Base-by-base conservation (phyloP, 1,284 basidiomycete species). In the Moesziomyces sp. region DNA sequence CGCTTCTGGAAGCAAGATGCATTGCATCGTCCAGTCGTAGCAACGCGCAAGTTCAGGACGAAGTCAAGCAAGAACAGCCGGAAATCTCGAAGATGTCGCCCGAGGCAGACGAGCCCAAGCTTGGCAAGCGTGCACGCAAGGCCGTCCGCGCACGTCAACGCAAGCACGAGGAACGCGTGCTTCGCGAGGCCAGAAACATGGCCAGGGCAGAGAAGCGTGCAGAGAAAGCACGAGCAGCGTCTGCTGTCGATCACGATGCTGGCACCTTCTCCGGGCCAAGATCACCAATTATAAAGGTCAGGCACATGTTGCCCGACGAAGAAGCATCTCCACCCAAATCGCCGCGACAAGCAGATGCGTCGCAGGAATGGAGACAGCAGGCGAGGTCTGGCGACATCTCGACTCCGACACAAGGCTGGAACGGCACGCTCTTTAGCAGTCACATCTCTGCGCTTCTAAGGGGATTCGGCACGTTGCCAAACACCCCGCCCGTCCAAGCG, bases 81-180 rank as follows among this genome's bases (percentile, higher is more conserved):
- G 24, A 28, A 1, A 40, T 51, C 0, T 2, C 46, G 19, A 33
- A 40, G 19, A 11, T 13, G 0, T 42, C 23, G 0, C 3, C 33
- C 6, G 13, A 52, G 5, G 9, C 46, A 2, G 52, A 47, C 3
- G 52, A 48, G n/a, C 47, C 40, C 13, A 71, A 71, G 46, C 53
- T 71, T 0, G 61, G 68, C 33, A 71, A 65, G 24, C 58, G 68
- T 23, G 62, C 68, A 28, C 61, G 68, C 21, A 71, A 51, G 28
- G 58, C 51, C 18, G 24, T 70, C 50, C 57, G 47, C 42, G 62
- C 61, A 33, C 53, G 53, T 0, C 54, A 71, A 42, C 48, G 52
- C 30, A 43, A 61, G 16, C 53, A 71, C 18, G 58, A 65, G 8
- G 58, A 56, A 1, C 50, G 56, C 5, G 19, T 44, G 30, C 48